These are phyloP conservation scores for Phytophthora ramorum DNA, from an alignment of 352 stramenopile genomes.

Conservation along the genomic window DNA sequence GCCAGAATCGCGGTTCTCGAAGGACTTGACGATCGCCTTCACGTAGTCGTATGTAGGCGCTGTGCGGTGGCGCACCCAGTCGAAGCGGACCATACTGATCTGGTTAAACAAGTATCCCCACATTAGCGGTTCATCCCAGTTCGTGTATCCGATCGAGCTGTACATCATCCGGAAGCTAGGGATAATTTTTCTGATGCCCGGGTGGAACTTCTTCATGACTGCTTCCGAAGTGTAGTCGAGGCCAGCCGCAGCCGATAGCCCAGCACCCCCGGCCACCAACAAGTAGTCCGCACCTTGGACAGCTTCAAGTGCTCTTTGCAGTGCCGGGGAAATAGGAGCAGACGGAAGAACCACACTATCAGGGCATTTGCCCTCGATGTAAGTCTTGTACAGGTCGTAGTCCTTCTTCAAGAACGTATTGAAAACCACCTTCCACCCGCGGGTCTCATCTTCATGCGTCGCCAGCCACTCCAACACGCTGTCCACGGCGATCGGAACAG, in stretches of 20 bases:
- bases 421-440: slow-evolving; percentile 67
- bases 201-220: slow-evolving; percentile 73
- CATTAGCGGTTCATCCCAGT: slow-evolving; percentile 53
- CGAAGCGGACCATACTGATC: slow-evolving; percentile 59
- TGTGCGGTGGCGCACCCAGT: slow-evolving; percentile 58
- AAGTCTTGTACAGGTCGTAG: slow-evolving; percentile 57
- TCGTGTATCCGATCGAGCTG: slow-evolving; percentile 55
- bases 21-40: slow-evolving; percentile 49
- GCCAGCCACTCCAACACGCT: slow-evolving; percentile 63
- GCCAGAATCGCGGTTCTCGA: slow-evolving; percentile 33
- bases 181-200: slow-evolving; percentile 48
- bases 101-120: slow-evolving; percentile 77
- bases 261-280: slow-evolving; percentile 64
- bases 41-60: slow-evolving; percentile 61
- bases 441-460: slow-evolving; percentile 33
- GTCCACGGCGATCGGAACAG: slow-evolving; percentile 51
- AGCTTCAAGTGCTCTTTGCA: slow-evolving; percentile 39
- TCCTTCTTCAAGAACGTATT: slow-evolving; percentile 75
- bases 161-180: slow-evolving; percentile 69
- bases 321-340: slow-evolving; percentile 26
- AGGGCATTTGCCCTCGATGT: slow-evolving; percentile 33
- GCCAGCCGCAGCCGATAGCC: slow-evolving; percentile 71
- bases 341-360: slow-evolving; percentile 27
- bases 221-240: slow-evolving; percentile 74
- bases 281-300: slow-evolving; percentile 68